These are phyloP conservation scores for Blepharisma japonicum DNA, from an alignment of 73 alveolate genomes.

Conservation along the genomic window DNA sequence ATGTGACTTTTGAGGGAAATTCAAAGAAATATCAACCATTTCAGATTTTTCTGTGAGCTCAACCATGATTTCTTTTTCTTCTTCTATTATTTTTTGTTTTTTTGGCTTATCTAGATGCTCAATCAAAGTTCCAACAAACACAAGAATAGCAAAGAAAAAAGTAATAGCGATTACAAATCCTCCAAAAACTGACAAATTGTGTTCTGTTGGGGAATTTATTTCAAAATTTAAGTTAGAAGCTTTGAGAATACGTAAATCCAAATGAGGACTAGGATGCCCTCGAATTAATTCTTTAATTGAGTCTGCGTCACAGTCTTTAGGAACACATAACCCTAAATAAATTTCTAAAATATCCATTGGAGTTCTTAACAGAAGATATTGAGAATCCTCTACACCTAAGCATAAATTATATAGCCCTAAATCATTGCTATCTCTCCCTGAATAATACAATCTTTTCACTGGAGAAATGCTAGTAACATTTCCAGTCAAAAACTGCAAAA, in stretches of 20 bases:
- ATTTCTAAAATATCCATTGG: background rate
- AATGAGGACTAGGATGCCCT: too few relatives aligned
- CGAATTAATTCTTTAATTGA: background rate
- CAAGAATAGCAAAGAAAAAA: too few relatives aligned
- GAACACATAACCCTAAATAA: background rate
- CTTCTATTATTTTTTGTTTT: background rate
- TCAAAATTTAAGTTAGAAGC: too few relatives aligned
- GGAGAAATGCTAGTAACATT: too few relatives aligned
- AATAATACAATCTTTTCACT: background rate
- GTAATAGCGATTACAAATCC: too few relatives aligned
- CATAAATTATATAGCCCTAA: slow-evolving; percentile 12
- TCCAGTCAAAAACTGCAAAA: too few relatives aligned
- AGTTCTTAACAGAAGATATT: background rate
- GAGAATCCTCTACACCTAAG: background rate
- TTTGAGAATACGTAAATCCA: too few relatives aligned
- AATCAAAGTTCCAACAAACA: too few relatives aligned
- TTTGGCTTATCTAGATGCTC: background rate
- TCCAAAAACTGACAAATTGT: too few relatives aligned
- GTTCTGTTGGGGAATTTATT: too few relatives aligned
- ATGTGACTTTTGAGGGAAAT: background rate
- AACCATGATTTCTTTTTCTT: background rate
- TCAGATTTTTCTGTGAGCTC: background rate
- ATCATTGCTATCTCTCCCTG: slow-evolving; percentile 14
- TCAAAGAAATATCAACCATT: background rate
- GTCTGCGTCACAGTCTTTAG: slow-evolving; percentile 1